Conservation (phyloP, 2,329 filamentous ascomycete species). For the Fusarium buharicum region DNA sequence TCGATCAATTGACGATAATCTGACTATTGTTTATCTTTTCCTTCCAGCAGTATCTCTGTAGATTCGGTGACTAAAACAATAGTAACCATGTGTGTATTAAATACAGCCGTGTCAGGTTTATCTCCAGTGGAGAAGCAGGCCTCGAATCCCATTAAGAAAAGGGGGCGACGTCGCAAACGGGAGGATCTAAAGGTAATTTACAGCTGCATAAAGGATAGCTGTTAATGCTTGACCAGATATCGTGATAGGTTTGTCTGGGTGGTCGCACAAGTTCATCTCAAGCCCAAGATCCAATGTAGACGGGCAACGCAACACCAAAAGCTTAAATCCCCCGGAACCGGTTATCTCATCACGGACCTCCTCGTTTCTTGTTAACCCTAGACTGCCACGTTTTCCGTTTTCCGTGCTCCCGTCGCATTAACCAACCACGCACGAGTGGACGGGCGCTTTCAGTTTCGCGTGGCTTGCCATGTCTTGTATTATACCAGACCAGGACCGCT, state of each 20-base stretch:
- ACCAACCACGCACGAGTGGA: neutral
- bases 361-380: conserved; percentile 35
- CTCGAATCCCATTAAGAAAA: conserved; percentile 20
- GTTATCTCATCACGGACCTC: conserved; percentile 36
- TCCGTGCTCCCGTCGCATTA: conserved; percentile 17
- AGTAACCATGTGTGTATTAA: conserved; percentile 12
- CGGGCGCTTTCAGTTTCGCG: conserved; percentile 1
- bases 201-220: conserved; percentile 6
- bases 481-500: too few species aligned
- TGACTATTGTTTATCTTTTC: neutral
- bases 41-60: neutral
- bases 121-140: conserved; percentile 14
- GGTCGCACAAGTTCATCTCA: conserved; percentile 8
- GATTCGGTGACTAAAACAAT: neutral
- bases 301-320: neutral
- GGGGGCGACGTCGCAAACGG: conserved; percentile 16
- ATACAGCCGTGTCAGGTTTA: conserved; percentile 1
- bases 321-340: conserved; percentile 22
- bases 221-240: neutral
- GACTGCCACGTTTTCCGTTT: conserved; percentile 46
- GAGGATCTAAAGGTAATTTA: conserved; percentile 15
- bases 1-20: neutral
- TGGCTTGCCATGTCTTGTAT: conserved; percentile 15
- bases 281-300: too few species aligned
- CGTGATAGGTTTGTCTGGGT: neutral